Evolutionary conservation across 768 basidiomycete species (phyloP), one percentile per base, ranked within the genome.

Genomic region (Mycena indigotica): DNA sequence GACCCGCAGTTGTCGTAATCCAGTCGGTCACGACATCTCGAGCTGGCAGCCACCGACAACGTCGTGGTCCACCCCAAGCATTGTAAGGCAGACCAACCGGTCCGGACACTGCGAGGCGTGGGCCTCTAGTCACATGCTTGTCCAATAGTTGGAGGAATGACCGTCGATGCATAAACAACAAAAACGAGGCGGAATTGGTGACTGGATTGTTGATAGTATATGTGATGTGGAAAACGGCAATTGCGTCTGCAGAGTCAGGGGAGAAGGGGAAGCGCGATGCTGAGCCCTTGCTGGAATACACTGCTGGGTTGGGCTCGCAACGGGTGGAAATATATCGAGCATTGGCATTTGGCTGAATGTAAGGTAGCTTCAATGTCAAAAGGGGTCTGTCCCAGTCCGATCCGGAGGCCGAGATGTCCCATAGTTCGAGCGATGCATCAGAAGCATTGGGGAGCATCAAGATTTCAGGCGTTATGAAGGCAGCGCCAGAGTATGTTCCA

Each of bases 231-330:
- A 76, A 71, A 29, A 75, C 58, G 57, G 75, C 60, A 62, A 77
- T 70, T 5, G 75, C 62, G 25, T 75, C 66, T 24, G 69, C 39
- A 1, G 63, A 53, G 25, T 64, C 59, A 46, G 65, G 24, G 38
- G 60, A 56, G 63, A 73, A 73, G 8, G 72, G 67, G 21, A 52
- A 25, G 38, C 35, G 30, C 49, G 52, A 48, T 55, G 44, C 61
- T 28, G 51, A 45, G 52, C 60, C 52, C 54, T 53, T 39, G 46
- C 55, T 40, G 52, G 28, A 6, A 16, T 51, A 38, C 30, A 23
- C 53, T 25, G 53, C 56, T 0, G 79, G 78, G 60, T 77, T 79
- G 26, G 77, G 79, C 58, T 82, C 77, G 3, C 71, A 70, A 8
- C 77, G 70, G 55, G 76, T 76, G 17, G 72, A 67, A 5, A 79